Evolutionary conservation across 106 monocot genomes (phyloP).

Genomic region (Vanilla planifolia): DNA sequence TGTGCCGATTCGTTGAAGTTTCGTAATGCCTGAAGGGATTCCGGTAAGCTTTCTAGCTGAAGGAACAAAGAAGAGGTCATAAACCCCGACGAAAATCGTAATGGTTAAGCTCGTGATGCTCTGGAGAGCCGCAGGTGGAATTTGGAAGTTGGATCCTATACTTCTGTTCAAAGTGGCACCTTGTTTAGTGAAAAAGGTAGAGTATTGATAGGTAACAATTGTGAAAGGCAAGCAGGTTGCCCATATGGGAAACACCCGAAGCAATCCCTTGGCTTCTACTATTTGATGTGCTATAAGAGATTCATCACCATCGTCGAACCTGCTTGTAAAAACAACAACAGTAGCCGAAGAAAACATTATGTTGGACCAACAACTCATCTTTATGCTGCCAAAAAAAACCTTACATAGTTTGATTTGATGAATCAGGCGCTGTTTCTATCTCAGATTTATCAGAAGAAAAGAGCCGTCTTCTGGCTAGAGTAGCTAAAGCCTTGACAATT

Average conservation of each 20-base stretch:
- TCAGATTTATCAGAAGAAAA: not conserved
- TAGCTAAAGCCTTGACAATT: not conserved
- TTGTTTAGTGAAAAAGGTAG: constrained; percentile 10
- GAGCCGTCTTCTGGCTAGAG: not conserved
- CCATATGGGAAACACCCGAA: constrained; percentile 7
- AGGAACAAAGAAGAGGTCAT: not conserved
- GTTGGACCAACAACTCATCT: too few relatives aligned
- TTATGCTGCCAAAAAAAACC: not conserved
- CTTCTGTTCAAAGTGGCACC: not conserved
- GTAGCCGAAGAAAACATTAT: too few relatives aligned
- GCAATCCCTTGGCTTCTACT: not conserved
- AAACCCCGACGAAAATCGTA: not conserved
- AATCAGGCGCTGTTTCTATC: not conserved
- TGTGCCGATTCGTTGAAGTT: constrained; percentile 4
- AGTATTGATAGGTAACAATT: not conserved
- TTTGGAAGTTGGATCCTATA: not conserved
- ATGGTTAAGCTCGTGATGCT: not conserved
- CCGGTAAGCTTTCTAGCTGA: not conserved
- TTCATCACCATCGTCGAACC: not conserved
- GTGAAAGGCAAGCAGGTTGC: not conserved
- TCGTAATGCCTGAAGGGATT: constrained; percentile 1
- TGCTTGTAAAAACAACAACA: not conserved
- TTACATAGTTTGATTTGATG: not conserved
- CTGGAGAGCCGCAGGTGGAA: constrained; percentile 1
- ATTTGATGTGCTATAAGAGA: not conserved